Percentiles rank a stretch among this genome's conserved stretches.
Conservation (phyloP, 495 filamentous ascomycete genomes). For the Lichenothelia convexa region DNA sequence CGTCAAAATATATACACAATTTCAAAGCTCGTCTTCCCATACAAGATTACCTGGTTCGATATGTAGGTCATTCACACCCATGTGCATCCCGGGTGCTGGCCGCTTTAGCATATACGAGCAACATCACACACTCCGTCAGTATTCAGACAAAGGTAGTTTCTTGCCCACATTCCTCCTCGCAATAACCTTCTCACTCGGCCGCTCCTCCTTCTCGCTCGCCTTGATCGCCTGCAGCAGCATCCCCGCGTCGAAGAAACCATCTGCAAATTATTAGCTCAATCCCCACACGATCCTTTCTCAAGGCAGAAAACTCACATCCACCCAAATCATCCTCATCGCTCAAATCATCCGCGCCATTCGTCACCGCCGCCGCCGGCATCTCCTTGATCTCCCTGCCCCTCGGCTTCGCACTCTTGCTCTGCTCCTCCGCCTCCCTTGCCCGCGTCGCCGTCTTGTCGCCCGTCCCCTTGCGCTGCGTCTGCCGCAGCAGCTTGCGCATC, state of each 20-base stretch:
- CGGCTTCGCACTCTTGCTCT: slow-evolving; percentile 30
- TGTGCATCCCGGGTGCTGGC: background rate
- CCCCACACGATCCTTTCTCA: slow-evolving; percentile 4
- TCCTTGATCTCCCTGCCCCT: too few species aligned
- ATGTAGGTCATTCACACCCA: too few species aligned
- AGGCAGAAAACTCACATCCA: slow-evolving; percentile 66
- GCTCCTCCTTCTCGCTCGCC: slow-evolving; percentile 25
- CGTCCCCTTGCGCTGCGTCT: slow-evolving; percentile 37
- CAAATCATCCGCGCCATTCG: too few species aligned
- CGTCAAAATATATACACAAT: too few species aligned
- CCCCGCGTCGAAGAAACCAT: slow-evolving; percentile 91
- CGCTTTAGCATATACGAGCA: too few species aligned
- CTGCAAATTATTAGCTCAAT: slow-evolving; percentile 27
- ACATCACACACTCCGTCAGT: slow-evolving; percentile 10
- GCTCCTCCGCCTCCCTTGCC: slow-evolving; percentile 46
- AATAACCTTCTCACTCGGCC: slow-evolving; percentile 28
- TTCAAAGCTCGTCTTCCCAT: too few species aligned
- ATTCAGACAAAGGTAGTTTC: slow-evolving; percentile 20
- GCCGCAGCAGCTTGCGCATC: slow-evolving; percentile 62
- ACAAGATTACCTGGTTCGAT: too few species aligned
- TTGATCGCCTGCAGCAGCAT: slow-evolving; percentile 82
- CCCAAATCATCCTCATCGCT: slow-evolving; percentile 80
- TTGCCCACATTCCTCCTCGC: slow-evolving; percentile 26
- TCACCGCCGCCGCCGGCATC: too few species aligned
- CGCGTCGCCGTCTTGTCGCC: slow-evolving; percentile 35